Conservation (phyloP, 2,329 filamentous ascomycete species). For the Clonostachys byssicola region DNA sequence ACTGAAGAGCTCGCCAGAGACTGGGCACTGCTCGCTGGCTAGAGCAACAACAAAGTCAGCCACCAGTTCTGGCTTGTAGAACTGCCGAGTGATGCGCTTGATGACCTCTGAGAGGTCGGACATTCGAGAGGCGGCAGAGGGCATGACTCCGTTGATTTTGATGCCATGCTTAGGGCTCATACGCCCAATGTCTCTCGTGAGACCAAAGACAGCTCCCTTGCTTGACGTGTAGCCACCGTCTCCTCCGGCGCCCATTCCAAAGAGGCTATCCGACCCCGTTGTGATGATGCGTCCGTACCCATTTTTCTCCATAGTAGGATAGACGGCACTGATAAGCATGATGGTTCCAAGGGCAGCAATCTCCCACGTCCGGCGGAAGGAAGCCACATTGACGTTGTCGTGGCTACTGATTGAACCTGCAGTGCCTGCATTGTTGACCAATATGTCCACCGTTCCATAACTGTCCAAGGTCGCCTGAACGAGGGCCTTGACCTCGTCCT, state of each 20-base stretch:
- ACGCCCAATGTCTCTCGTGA: slow-evolving; percentile 49
- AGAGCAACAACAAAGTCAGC: slow-evolving; percentile 8
- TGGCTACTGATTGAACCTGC: slow-evolving; percentile 17
- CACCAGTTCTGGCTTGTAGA: slow-evolving; percentile 6
- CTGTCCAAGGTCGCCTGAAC: slow-evolving; percentile 17
- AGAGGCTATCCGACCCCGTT: slow-evolving; percentile 19
- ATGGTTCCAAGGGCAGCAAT: slow-evolving; percentile 18
- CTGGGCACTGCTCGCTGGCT: slow-evolving; percentile 8
- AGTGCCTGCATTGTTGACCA: slow-evolving; percentile 77
- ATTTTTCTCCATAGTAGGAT: slow-evolving; percentile 7
- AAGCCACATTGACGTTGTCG: slow-evolving; percentile 33
- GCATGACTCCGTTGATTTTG: slow-evolving; percentile 44
- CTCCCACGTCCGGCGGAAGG: slow-evolving; percentile 8
- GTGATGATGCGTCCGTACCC: slow-evolving; percentile 47
- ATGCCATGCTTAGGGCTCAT: slow-evolving; percentile 44
- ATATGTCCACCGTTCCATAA: slow-evolving; percentile 57
- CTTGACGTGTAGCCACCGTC: slow-evolving; percentile 44
- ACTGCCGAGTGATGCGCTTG: slow-evolving; percentile 8
- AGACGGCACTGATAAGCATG: slow-evolving; percentile 20
- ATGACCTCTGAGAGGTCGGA: slow-evolving; percentile 8
- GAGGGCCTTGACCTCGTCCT: slow-evolving; percentile 3
- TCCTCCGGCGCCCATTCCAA: slow-evolving; percentile 11
- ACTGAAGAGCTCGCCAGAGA: slow-evolving; percentile 9
- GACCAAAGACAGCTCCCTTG: slow-evolving; percentile 51
- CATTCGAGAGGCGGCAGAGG: slow-evolving; percentile 15